These are phyloP conservation scores for Hyaloscypha bicolor DNA, from an alignment of 495 filamentous ascomycete species.

Conservation along the genomic window DNA sequence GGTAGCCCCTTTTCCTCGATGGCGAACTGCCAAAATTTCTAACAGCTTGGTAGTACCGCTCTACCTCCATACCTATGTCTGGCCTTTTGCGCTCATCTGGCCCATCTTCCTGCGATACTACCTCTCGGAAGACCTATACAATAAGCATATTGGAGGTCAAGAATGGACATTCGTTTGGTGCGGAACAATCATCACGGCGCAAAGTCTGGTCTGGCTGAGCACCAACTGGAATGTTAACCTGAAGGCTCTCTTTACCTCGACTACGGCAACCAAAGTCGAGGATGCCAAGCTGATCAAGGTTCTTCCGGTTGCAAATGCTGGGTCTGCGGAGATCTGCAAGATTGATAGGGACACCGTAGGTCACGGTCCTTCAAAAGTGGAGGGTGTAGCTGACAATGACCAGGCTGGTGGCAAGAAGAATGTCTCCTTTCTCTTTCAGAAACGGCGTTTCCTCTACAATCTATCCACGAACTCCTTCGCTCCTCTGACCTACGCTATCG, in stretches of 20 bases:
- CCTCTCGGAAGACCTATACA: conserved; percentile 78
- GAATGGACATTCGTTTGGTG: conserved; percentile 98
- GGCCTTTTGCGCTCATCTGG: conserved; percentile 91
- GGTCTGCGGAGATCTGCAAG: conserved; percentile 83
- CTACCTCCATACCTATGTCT: conserved; percentile 82
- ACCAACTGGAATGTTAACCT: conserved; percentile 97
- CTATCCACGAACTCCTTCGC: conserved; percentile 68
- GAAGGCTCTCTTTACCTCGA: conserved; percentile 79
- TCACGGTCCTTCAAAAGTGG: conserved; percentile 8
- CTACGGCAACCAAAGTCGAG: conserved; percentile 65
- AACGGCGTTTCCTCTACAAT: conserved; percentile 90
- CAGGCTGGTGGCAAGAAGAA: conserved; percentile 71
- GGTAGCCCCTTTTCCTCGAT: conserved; percentile 3
- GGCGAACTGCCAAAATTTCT: conserved; percentile 4
- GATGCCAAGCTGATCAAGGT: conserved; percentile 92
- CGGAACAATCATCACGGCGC: conserved; percentile 81
- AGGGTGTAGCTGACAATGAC: conserved; percentile 24
- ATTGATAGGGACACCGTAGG: conserved; percentile 72
- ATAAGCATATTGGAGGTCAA: conserved; percentile 80
- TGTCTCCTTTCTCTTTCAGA: conserved; percentile 94
- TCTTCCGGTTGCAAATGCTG: conserved; percentile 86
- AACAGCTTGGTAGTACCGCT: conserved; percentile 57
- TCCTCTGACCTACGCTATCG: conserved; percentile 82
- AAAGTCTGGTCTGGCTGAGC: conserved; percentile 90
- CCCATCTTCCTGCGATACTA: conserved; percentile 87